Conservation (phyloP, 2,329 filamentous ascomycete species). For the Didymella sp. region DNA sequence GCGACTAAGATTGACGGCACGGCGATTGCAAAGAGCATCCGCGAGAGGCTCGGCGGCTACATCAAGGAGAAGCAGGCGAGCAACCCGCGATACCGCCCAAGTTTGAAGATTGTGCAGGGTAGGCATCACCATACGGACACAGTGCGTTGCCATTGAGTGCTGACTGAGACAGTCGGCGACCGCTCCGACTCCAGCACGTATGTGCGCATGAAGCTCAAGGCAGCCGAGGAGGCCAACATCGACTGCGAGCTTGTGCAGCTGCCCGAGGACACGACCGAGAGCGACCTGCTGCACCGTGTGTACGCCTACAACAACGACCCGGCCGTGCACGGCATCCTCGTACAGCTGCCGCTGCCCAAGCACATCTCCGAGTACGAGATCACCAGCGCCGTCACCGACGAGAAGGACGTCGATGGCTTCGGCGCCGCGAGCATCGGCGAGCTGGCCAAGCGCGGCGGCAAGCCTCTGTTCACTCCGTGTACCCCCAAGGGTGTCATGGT, state of each 20-base stretch:
- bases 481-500: slow-evolving; percentile 98
- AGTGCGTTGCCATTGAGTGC: slow-evolving; percentile 12
- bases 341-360: slow-evolving; percentile 88
- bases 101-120: slow-evolving; percentile 95
- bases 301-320: slow-evolving; percentile 85
- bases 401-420: slow-evolving; percentile 98
- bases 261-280: slow-evolving; percentile 79
- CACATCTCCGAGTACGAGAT: slow-evolving; percentile 89
- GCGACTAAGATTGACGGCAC: slow-evolving; percentile 95
- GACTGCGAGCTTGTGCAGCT: slow-evolving; percentile 85
- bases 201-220: slow-evolving; percentile 99
- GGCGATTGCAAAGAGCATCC: slow-evolving; percentile 89
- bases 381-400: slow-evolving; percentile 87
- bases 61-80: slow-evolving; percentile 80
- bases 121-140: slow-evolving; percentile 35
- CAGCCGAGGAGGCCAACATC: slow-evolving; percentile 93
- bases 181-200: slow-evolving; percentile 95
- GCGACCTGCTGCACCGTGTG: slow-evolving; percentile 85
- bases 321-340: slow-evolving; percentile 86
- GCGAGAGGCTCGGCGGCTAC: slow-evolving; percentile 79
- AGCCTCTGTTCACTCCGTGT: slow-evolving; percentile 89
- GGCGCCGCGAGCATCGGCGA: slow-evolving; percentile 94
- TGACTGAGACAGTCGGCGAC: slow-evolving; percentile 72
- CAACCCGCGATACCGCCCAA: slow-evolving; percentile 88
- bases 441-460: slow-evolving; percentile 91